Evolutionary conservation across 1,284 basidiomycete species (phyloP).

Genomic region (Rhodotorula sp.): DNA sequence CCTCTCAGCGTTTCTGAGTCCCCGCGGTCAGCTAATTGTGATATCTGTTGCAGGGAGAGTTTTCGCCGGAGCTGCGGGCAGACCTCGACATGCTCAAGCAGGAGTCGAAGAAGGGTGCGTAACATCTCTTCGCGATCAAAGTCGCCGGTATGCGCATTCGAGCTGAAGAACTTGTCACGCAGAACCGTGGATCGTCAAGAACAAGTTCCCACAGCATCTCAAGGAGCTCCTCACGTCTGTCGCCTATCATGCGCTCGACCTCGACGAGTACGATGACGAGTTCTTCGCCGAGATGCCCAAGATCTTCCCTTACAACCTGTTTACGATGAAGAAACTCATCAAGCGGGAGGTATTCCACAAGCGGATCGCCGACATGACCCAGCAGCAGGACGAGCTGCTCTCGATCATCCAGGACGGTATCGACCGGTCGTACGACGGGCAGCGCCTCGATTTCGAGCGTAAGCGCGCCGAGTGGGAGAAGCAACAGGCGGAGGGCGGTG

Average conservation of each 20-base stretch:
- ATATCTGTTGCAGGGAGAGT: slow-evolving; percentile 54
- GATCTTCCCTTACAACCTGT: slow-evolving; percentile 89
- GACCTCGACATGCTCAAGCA: slow-evolving; percentile 63
- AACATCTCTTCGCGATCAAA: background rate
- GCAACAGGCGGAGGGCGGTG: slow-evolving; percentile 8
- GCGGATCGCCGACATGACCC: slow-evolving; percentile 24
- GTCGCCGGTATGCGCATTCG: background rate
- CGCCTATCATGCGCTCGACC: slow-evolving; percentile 72
- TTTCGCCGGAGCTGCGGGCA: slow-evolving; percentile 66
- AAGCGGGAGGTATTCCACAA: slow-evolving; percentile 40
- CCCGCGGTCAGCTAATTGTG: background rate
- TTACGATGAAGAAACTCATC: slow-evolving; percentile 52
- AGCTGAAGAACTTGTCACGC: background rate
- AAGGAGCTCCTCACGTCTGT: slow-evolving; percentile 70
- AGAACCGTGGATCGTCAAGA: slow-evolving; percentile 44
- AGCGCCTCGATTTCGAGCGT: slow-evolving; percentile 26
- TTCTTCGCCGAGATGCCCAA: slow-evolving; percentile 85
- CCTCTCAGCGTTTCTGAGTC: background rate
- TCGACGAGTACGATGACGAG: slow-evolving; percentile 85
- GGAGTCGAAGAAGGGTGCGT: slow-evolving; percentile 61
- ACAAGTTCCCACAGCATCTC: slow-evolving; percentile 78
- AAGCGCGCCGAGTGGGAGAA: slow-evolving; percentile 19
- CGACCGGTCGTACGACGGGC: slow-evolving; percentile 5
- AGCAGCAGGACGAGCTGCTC: slow-evolving; percentile 21
- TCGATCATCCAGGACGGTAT: slow-evolving; percentile 18